phyloP scores from a whole-genome alignment of 768 basidiomycete species.

The Leccinum obscurum region DNA sequence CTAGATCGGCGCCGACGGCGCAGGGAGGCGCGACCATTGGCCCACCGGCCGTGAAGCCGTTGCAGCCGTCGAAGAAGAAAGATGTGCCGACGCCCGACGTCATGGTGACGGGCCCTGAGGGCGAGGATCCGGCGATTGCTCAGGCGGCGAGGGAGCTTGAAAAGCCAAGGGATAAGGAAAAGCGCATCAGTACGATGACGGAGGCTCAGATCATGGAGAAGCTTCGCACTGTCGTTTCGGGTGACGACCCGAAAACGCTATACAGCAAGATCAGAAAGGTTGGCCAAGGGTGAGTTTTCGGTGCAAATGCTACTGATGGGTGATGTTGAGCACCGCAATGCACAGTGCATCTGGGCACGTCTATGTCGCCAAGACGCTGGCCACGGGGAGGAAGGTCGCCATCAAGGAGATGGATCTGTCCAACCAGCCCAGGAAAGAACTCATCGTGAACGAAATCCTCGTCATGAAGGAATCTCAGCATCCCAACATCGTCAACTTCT shows the following conservation, averaged over 20 bases:
- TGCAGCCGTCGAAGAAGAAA: constrained; percentile 73
- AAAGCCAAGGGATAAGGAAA: constrained; percentile 58
- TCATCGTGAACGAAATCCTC: constrained; percentile 96
- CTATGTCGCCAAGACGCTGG: constrained; percentile 90
- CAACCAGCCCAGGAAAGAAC: constrained; percentile 94
- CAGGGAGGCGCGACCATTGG: constrained; percentile 52
- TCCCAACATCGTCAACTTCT: constrained; percentile 95
- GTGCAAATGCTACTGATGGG: constrained; percentile 2
- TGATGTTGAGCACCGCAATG: constrained; percentile 12
- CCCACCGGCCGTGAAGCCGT: constrained; percentile 67
- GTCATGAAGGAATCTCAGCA: constrained; percentile 99
- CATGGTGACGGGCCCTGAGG: constrained; percentile 52
- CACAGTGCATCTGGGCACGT: constrained; percentile 96
- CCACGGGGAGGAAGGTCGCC: constrained; percentile 85
- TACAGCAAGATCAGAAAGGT: constrained; percentile 99
- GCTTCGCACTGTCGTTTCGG: constrained; percentile 81
- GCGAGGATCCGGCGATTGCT: constrained; percentile 50
- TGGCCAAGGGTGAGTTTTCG: constrained; percentile 83
- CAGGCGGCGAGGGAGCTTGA: constrained; percentile 73
- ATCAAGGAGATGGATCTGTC: constrained; percentile 99
- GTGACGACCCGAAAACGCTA: constrained; percentile 82
- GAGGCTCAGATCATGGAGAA: constrained; percentile 99
- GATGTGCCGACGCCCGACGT: constrained; percentile 38
- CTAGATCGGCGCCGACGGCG: constrained; percentile 42
- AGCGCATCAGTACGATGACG: constrained; percentile 93